Percentiles rank a stretch among this genome's conserved stretches.
Evolutionary conservation across 768 basidiomycete species (phyloP).

Genomic region (Mycena sanguinolenta): DNA sequence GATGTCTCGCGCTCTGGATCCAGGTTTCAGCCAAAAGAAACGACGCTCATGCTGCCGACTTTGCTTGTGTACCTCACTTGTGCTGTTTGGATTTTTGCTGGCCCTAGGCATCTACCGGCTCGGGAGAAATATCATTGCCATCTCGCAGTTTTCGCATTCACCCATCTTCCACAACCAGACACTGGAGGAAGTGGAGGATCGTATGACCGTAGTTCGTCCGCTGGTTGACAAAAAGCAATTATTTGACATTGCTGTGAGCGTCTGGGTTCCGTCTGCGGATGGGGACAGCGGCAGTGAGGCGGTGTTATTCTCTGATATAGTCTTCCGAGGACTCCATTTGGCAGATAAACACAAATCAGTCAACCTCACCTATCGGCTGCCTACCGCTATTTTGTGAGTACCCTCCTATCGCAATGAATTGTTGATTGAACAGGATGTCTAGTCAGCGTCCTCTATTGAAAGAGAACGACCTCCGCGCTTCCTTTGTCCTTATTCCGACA

Average conservation of each 20-base stretch:
- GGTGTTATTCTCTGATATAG: constrained; percentile 31
- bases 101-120: background rate
- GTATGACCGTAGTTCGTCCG: constrained; percentile 27
- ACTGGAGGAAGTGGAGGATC: constrained; percentile 23
- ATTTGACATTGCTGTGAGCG: constrained; percentile 32
- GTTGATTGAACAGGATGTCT: background rate
- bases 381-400: constrained; percentile 22
- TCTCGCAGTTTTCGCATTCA: constrained; percentile 20
- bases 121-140: background rate
- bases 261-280: constrained; percentile 21
- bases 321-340: constrained; percentile 27
- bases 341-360: constrained; percentile 20
- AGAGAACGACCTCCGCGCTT: constrained; percentile 28
- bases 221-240: constrained; percentile 21
- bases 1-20: constrained; percentile 4
- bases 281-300: background rate
- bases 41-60: constrained; percentile 17
- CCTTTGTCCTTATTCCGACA: constrained; percentile 28
- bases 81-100: constrained; percentile 12
- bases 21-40: constrained; percentile 11
- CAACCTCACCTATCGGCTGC: constrained; percentile 14
- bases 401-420: background rate
- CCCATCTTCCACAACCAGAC: constrained; percentile 34
- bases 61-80: constrained; percentile 3
- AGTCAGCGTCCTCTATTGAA: constrained; percentile 12